Conservation (phyloP, 805 yeast genomes). For the Zygosaccharomyces gambellarensis region DNA sequence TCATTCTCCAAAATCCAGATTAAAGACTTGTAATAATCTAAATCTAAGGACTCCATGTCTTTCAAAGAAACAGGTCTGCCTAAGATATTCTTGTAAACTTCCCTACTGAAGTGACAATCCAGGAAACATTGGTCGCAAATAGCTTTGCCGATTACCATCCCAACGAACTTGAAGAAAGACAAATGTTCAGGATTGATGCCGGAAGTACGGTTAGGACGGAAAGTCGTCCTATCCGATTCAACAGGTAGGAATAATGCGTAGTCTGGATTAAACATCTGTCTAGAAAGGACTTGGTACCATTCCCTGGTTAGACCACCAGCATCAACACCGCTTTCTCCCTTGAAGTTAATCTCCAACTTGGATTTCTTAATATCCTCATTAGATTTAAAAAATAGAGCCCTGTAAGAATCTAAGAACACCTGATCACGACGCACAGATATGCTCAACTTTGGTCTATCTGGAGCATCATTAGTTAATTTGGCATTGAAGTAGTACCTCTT, state of each 20-base stretch:
- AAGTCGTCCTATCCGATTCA: conserved; percentile 85
- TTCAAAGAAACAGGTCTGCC: conserved; percentile 77
- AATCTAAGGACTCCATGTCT: conserved; percentile 91
- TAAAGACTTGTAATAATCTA: conserved; percentile 86
- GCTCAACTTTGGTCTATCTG: conserved; percentile 45
- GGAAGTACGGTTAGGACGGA: conserved; percentile 91
- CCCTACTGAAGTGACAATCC: conserved; percentile 93
- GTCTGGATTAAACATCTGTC: conserved; percentile 95
- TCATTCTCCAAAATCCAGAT: conserved; percentile 97
- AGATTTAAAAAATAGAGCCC: conserved; percentile 73
- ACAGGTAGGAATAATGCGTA: conserved; percentile 90
- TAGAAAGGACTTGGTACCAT: conserved; percentile 90
- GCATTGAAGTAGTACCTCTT: conserved; percentile 81
- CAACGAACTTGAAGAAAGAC: conserved; percentile 90
- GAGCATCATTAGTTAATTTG: conserved; percentile 51
- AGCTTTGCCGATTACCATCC: conserved; percentile 91
- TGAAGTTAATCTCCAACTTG: conserved; percentile 74
- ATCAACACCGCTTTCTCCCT: conserved; percentile 94
- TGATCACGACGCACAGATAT: conserved; percentile 79
- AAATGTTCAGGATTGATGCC: conserved; percentile 91
- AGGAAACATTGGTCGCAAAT: conserved; percentile 78
- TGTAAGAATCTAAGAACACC: conserved; percentile 86
- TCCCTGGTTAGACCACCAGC: conserved; percentile 98
- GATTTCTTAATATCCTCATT: conserved; percentile 68
- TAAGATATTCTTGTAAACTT: conserved; percentile 83